These are phyloP conservation scores for Penicillium argentinense DNA, from an alignment of 495 filamentous ascomycete species.

Conservation along the genomic window DNA sequence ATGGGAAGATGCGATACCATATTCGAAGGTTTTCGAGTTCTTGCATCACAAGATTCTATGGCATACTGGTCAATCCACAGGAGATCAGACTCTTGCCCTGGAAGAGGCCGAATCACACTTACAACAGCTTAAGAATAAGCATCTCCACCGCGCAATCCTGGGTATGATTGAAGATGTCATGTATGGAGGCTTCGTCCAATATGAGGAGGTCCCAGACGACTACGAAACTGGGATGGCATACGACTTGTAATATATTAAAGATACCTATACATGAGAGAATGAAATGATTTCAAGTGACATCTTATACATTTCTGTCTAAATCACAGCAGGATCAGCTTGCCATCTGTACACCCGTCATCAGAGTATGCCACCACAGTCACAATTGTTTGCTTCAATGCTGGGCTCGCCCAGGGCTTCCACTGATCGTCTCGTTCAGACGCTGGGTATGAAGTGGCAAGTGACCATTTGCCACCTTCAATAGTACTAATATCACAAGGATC, in stretches of 20 bases:
- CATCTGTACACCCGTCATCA: constrained; percentile 13
- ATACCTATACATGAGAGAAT: too few species aligned
- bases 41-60: constrained; percentile 16
- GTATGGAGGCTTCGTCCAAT: constrained; percentile 13
- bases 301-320: background rate
- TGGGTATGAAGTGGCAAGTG: constrained; percentile 20
- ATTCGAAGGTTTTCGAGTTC: constrained; percentile 25
- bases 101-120: constrained; percentile 22
- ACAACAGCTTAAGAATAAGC: constrained; percentile 25
- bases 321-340: constrained; percentile 29
- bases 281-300: too few species aligned
- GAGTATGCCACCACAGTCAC: constrained; percentile 22
- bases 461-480: constrained; percentile 19
- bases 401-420: constrained; percentile 34
- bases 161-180: constrained; percentile 37
- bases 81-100: background rate
- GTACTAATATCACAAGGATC: constrained; percentile 19
- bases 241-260: background rate
- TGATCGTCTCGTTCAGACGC: constrained; percentile 24
- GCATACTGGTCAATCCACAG: background rate
- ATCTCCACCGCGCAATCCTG: constrained; percentile 30
- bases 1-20: constrained; percentile 29
- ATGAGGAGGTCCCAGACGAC: constrained; percentile 4
- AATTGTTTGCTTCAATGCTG: constrained; percentile 31
- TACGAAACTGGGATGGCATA: constrained; percentile 9